Base-by-base conservation (phyloP, 164 flowering plant species). In the Magnolia sinica region DNA sequence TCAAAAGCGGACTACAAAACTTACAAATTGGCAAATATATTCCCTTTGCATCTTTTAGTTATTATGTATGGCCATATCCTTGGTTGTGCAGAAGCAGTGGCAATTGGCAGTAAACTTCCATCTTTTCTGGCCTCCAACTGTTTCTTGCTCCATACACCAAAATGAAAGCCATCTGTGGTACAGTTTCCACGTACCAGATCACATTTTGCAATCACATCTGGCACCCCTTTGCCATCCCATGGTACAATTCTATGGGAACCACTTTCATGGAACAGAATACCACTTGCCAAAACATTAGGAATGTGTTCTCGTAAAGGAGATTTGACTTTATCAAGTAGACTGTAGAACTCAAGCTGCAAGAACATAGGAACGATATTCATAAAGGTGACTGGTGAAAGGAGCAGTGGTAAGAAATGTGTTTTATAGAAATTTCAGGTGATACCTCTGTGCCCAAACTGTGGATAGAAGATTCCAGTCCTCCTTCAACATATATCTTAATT, bases 381-480 rank as follows among this genome's bases (percentile, higher is more conserved):
- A 68, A 18, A 31, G 29, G 49, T 14, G 19, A 27, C 16, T 16
- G 27, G 18, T 7, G 4, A 68, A 68, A 68, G 31, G 27, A 68
- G 61, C 61, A 1, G 18, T 24, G 23, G 24, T 14, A 68, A 68
- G 20, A 31, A 68, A 31, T 31, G 19, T 2, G 20, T 24, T 18
- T 11, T 11, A 55, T 18, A 58, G 5, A 19, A 63, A 58, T 18
- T 64, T 59, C 50, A 16, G 23, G 76, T 55, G 8, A 67, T 88
- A 91, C 99, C 97, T 93, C 98, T 58, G 96, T 84, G 74, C 93
- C 98, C 78, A 96, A 82, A 83, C 91, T 78, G 82, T 91, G 82
- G 72, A 96, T 74, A 50, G 95, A 88, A 81, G 89, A 81, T 81
- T 92, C 95, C 74, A 91, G 79, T 7, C 99, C 99, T 64, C 81